These are phyloP conservation scores for Mycena citricolor DNA, from an alignment of 1,284 basidiomycete genomes.

Conservation along the genomic window DNA sequence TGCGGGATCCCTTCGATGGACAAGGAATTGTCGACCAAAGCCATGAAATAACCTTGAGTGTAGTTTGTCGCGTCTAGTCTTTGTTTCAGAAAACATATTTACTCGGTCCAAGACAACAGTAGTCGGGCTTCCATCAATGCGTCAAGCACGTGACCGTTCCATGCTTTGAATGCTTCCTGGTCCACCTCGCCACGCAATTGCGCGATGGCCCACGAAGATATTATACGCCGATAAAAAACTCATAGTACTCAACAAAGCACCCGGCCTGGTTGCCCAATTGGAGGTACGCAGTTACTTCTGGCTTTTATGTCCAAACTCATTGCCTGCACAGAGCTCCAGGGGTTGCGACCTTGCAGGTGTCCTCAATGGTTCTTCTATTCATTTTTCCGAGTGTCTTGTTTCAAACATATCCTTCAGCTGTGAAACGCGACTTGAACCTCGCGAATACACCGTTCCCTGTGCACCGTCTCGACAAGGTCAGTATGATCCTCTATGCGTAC, in stretches of 20 bases:
- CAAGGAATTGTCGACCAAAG: no score
- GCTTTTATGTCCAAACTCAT: conserved; percentile 3
- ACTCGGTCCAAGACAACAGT: no score
- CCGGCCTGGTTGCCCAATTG: conserved; percentile 56
- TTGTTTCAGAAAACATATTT: no score
- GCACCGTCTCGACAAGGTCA: conserved; percentile 70
- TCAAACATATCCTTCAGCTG: conserved; percentile 32
- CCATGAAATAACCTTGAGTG: no score
- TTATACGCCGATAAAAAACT: conserved; percentile 55
- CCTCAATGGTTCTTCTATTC: conserved; percentile 10
- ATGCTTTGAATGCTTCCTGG: no score
- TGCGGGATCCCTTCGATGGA: no score
- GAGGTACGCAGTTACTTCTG: conserved; percentile 17
- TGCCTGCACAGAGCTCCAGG: conserved; percentile 7
- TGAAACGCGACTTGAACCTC: conserved; percentile 38
- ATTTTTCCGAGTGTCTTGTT: background rate
- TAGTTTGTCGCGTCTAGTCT: no score
- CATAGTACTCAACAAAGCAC: conserved; percentile 63
- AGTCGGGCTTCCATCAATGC: no score
- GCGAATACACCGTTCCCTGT: conserved; percentile 45
- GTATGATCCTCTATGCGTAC: conserved; percentile 5
- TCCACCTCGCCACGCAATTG: no score
- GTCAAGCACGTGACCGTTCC: no score
- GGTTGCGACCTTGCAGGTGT: conserved; percentile 14
- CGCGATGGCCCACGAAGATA: conserved; percentile 22